Conservation (phyloP, 2,329 filamentous ascomycete species). For the Apiospora malaysiana region DNA sequence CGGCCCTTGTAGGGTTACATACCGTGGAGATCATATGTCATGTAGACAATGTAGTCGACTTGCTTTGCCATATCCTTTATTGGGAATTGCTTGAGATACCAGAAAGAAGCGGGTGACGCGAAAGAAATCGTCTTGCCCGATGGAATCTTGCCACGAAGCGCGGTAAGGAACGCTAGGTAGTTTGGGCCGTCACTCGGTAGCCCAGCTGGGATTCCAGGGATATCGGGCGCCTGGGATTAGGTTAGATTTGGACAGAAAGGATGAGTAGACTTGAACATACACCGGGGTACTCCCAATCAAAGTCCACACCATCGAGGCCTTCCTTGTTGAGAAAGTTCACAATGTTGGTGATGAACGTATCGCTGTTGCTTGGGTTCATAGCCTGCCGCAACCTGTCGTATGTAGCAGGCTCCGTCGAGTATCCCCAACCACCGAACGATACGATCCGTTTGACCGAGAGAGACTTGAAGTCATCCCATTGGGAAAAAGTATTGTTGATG, state of each 20-base stretch:
- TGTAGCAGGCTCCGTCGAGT: too few species aligned
- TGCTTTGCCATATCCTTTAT: slow-evolving; percentile 38
- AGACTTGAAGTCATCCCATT: too few species aligned
- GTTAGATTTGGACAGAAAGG: too few species aligned
- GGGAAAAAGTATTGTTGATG: too few species aligned
- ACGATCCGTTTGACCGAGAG: too few species aligned
- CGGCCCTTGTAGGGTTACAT: too few species aligned
- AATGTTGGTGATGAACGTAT: too few species aligned
- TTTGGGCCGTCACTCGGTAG: slow-evolving; percentile 24
- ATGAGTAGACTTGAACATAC: too few species aligned
- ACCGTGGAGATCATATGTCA: slow-evolving; percentile 43
- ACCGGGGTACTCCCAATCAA: slow-evolving; percentile 28
- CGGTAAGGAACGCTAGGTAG: slow-evolving; percentile 27
- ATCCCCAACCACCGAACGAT: too few species aligned
- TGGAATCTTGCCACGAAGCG: slow-evolving; percentile 22
- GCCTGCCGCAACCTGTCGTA: too few species aligned
- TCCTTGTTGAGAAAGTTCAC: slow-evolving; percentile 27
- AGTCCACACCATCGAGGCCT: slow-evolving; percentile 28
- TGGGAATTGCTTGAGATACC: slow-evolving; percentile 45
- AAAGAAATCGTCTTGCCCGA: slow-evolving; percentile 41
- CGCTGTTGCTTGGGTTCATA: too few species aligned
- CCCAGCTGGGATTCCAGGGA: slow-evolving; percentile 21
- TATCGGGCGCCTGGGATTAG: slow-evolving; percentile 22
- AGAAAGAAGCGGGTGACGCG: slow-evolving; percentile 46
- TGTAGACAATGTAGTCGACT: slow-evolving; percentile 44